Evolutionary conservation across 2,329 filamentous ascomycete species (phyloP).

Genomic region (Fusarium pseudoanthophilum): DNA sequence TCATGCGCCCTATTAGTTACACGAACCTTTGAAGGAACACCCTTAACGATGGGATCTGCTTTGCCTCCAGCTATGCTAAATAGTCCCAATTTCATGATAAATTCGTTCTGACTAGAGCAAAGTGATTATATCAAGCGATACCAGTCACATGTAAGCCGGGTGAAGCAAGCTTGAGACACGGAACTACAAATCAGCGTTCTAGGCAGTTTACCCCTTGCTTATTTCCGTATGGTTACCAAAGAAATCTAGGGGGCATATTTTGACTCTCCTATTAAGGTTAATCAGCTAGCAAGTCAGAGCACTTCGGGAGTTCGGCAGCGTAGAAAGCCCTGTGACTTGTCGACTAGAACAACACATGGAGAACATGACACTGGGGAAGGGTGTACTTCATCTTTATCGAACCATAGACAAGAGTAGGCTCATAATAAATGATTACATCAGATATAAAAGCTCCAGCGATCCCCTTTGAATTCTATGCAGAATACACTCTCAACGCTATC

Average conservation of each 20-base stretch:
- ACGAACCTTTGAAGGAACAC: neutral
- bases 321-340: too few species aligned
- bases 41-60: neutral
- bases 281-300: neutral
- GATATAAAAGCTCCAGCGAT: neutral
- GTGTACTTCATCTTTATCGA: neutral
- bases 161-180: neutral
- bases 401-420: neutral
- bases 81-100: accelerated
- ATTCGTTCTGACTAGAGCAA: accelerated
- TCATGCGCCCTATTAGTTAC: accelerated
- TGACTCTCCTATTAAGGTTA: neutral
- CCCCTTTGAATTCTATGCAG: neutral
- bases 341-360: neutral
- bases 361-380: neutral
- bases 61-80: neutral
- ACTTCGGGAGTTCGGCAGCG: neutral
- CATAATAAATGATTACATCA: neutral
- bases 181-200: neutral
- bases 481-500: neutral
- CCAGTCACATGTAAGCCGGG: neutral
- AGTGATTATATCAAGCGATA: accelerated
- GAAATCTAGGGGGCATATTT: neutral
- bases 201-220: neutral
- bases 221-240: neutral